phyloP scores from a whole-genome alignment of 1,139 yeast genomes.

The Sugiyamaella neomexicana region DNA sequence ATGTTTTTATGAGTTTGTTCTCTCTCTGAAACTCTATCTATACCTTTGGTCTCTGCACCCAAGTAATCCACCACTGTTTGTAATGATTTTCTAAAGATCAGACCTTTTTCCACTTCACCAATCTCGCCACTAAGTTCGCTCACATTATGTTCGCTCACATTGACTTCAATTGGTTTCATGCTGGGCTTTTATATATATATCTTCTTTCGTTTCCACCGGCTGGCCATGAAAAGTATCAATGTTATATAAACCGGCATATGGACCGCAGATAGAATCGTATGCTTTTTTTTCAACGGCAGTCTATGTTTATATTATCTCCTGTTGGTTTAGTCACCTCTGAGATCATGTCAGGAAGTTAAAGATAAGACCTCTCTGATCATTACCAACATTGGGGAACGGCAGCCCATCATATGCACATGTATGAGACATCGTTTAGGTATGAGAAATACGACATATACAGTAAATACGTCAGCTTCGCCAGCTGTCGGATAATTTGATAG shows the following conservation, averaged over 20 bases:
- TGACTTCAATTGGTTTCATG: not conserved
- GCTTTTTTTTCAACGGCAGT: not conserved
- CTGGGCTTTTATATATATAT: no score
- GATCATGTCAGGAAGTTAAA: slow-evolving; percentile 1
- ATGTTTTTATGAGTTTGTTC: slow-evolving; percentile 63
- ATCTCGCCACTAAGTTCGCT: not conserved
- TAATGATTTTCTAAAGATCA: not conserved
- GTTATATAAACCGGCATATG: no score
- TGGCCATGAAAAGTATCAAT: no score
- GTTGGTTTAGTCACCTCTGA: not conserved
- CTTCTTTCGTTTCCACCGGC: no score
- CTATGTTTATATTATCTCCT: not conserved
- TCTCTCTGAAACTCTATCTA: slow-evolving; percentile 65
- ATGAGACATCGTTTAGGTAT: not conserved
- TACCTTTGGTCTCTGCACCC: slow-evolving; percentile 61
- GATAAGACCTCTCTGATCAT: slow-evolving; percentile 1
- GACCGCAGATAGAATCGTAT: not conserved
- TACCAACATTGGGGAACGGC: not conserved
- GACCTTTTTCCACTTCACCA: not conserved
- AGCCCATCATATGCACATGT: not conserved
- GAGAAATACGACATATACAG: not conserved
- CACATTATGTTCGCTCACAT: not conserved
- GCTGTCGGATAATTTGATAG: no score
- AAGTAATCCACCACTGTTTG: slow-evolving; percentile 13
- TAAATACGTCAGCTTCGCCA: not conserved